Evolutionary conservation across 2,329 filamentous ascomycete species (phyloP), one percentile per base, ranked within the genome.

Genomic region (Pyrenochaeta sp.): DNA sequence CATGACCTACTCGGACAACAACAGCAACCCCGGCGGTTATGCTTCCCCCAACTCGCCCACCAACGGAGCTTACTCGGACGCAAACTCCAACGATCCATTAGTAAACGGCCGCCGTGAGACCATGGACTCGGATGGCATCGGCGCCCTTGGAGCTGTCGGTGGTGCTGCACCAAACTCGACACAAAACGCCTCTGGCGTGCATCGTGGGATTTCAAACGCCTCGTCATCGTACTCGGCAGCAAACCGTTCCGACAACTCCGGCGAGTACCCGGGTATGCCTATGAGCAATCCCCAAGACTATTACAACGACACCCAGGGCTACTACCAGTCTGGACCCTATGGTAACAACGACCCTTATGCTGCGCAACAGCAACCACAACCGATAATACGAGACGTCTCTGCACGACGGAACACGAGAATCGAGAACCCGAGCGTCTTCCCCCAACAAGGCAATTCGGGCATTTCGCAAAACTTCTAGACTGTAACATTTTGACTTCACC

Each of bases 401-500:
- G 94, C 94, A 19, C 81, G 94, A 58, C 84, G 94, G 55, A 96
- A 96, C 75, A 96, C 94, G 9, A 85, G 92, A 51, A 97, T 99
- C 64, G 92, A 97, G 75, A 96, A 88, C 68, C 87, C 90, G 2
- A 84, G 89, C 30, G 89, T 94, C 51, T 95, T 89, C 63, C 92
- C 93, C 8, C 90, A 95, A 67, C 91, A 96, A 76, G 85, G 83
- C 22, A 96, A 89, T 62, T 90, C 90, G 26, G 94, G 94, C 46
- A 96, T 99, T 63, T 89, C 94, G 21, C 94, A 97, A 74, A 99
- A 99, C 73, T 99, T 99, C 64, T 97, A 83, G 48, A 45, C 35
- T 35, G 45, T 42, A n/a, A n/a, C n/a, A n/a, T 46, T 34, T 36
- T 29, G 44, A 31, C n/a, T 24, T 40, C 19, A 21, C 7, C 2